phyloP scores from a whole-genome alignment of 2,329 filamentous ascomycete genomes.

The Sarocladiaceae sp. region DNA sequence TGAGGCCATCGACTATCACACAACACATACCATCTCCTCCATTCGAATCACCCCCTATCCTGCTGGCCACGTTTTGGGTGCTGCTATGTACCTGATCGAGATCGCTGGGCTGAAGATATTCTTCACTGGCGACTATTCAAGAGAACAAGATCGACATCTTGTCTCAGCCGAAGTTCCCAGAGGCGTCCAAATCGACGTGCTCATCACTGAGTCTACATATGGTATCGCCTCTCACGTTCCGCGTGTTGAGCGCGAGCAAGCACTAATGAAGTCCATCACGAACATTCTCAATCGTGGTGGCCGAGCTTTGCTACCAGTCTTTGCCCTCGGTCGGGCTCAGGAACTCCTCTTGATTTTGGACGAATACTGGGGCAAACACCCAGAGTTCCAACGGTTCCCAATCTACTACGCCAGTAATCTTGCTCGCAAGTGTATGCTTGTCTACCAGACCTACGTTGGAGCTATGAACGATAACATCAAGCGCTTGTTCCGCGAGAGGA shows the following conservation, averaged over 20 bases:
- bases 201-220: conserved; percentile 97
- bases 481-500: conserved; percentile 84
- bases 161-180: conserved; percentile 89
- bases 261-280: conserved; percentile 93
- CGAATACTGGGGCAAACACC: conserved; percentile 91
- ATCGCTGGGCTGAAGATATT: conserved; percentile 96
- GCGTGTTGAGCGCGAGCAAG: conserved; percentile 83
- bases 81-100: conserved; percentile 97
- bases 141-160: conserved; percentile 91
- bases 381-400: conserved; percentile 82
- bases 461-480: conserved; percentile 99
- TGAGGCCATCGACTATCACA: conserved; percentile 97
- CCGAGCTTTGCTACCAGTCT: conserved; percentile 90
- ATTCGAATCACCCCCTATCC: conserved; percentile 97
- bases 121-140: conserved; percentile 96
- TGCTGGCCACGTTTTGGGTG: conserved; percentile 94
- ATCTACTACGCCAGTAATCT: conserved; percentile 98
- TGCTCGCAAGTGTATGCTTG: conserved; percentile 94
- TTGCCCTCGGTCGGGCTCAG: conserved; percentile 89
- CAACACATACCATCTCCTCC: conserved; percentile 93
- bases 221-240: conserved; percentile 93
- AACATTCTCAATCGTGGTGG: conserved; percentile 87
- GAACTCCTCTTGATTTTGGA: conserved; percentile 92
- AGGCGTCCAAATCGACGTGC: conserved; percentile 86
- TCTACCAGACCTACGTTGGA: conserved; percentile 96